Percentiles rank a stretch among this genome's conserved stretches.
phyloP scores from a whole-genome alignment of 768 basidiomycete species.

The Lactarius akahatsu region DNA sequence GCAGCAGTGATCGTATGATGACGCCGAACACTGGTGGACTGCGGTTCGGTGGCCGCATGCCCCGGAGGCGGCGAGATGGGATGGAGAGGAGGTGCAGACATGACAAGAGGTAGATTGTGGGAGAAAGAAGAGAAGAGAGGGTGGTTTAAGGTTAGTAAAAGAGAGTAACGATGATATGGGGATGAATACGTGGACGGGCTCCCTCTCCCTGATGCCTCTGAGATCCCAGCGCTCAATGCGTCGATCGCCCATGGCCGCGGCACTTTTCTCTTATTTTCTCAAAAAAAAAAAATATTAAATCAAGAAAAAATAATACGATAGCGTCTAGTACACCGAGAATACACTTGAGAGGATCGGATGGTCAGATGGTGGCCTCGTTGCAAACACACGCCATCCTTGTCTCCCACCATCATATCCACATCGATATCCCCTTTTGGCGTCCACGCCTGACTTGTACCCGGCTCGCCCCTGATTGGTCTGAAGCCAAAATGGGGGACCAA shows the following conservation, averaged over 20 bases:
- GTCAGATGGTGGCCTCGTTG: constrained; percentile 9
- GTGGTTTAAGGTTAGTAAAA: constrained; percentile 1
- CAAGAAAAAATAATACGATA: neutral
- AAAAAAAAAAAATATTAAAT: neutral
- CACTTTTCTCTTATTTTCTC: neutral
- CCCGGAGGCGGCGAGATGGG: constrained; percentile 29
- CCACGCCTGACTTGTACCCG: neutral
- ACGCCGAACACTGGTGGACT: constrained; percentile 26
- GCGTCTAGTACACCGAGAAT: neutral
- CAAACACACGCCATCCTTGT: constrained; percentile 4
- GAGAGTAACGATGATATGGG: constrained; percentile 6
- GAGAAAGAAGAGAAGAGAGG: constrained; percentile 5
- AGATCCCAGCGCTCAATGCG: neutral
- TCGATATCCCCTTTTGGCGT: constrained; percentile 10
- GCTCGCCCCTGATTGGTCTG: neutral
- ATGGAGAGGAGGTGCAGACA: constrained; percentile 25
- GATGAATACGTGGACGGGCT: neutral
- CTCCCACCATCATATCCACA: constrained; percentile 10
- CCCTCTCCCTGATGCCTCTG: neutral
- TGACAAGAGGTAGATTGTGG: constrained; percentile 4
- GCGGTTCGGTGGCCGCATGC: constrained; percentile 2
- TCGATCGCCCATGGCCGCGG: constrained; percentile 3
- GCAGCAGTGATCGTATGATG: constrained; percentile 30
- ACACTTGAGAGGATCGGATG: neutral
- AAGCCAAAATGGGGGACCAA: constrained; percentile 16